Evolutionary conservation across 352 stramenopile genomes (phyloP).

Genomic region (Phytophthora idaei): DNA sequence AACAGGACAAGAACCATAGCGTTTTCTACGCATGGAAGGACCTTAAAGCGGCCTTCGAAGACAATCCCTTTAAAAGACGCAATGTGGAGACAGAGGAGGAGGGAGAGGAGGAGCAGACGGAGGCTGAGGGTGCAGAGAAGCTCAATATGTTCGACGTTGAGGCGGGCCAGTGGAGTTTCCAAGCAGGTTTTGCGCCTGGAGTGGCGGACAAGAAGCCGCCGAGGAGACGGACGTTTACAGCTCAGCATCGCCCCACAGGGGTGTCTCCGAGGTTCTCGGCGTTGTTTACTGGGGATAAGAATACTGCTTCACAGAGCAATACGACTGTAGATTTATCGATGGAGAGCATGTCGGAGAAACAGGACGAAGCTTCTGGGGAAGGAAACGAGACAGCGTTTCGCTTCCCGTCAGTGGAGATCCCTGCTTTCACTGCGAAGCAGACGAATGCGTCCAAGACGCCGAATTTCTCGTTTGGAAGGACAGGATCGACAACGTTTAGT

Average conservation of each 20-base stretch:
- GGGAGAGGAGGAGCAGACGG: not conserved
- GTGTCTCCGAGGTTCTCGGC: slow-evolving; percentile 20
- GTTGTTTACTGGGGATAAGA: slow-evolving; percentile 10
- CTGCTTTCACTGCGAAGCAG: slow-evolving; percentile 10
- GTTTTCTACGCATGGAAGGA: slow-evolving; percentile 35
- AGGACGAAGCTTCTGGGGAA: not conserved
- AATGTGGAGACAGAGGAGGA: slow-evolving; percentile 9
- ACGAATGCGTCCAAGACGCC: slow-evolving; percentile 3
- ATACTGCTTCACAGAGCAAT: not conserved
- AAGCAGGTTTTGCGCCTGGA: slow-evolving; percentile 19
- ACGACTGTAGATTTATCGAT: slow-evolving; percentile 1
- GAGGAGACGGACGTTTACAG: not conserved
- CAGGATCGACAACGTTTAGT: slow-evolving; percentile 1
- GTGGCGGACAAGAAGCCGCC: slow-evolving; percentile 14
- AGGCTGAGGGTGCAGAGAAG: not conserved
- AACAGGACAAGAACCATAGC: not conserved
- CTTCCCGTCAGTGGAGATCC: slow-evolving; percentile 10
- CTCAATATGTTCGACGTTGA: slow-evolving; percentile 22
- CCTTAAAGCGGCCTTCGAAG: slow-evolving; percentile 25
- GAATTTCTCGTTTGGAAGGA: slow-evolving; percentile 33
- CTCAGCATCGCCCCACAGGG: slow-evolving; percentile 10
- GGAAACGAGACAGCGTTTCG: not conserved
- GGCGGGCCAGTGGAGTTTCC: slow-evolving; percentile 7
- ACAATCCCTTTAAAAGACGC: slow-evolving; percentile 32
- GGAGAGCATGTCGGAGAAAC: not conserved